A percentile compares a stretch with the other conserved stretches of the same genome.
Conservation (phyloP, 1,139 yeast genomes). For the Petasospora fabianii region DNA sequence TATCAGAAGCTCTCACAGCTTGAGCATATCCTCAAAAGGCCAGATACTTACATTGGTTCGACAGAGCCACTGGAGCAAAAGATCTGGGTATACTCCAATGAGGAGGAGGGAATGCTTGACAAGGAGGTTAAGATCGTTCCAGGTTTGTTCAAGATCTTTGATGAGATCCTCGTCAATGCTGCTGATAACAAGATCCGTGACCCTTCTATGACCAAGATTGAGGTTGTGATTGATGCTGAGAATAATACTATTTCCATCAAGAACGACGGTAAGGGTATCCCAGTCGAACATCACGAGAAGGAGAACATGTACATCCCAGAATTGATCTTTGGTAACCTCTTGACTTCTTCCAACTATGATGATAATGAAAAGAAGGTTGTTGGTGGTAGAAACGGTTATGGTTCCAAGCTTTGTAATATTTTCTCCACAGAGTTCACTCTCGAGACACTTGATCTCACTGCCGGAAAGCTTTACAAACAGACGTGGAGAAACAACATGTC, state of each 20-base stretch:
- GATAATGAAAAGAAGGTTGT: constrained; percentile 94
- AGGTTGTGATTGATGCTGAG: constrained; percentile 75
- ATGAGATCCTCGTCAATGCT: constrained; percentile 95
- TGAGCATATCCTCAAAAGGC: constrained; percentile 95
- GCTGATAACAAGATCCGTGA: constrained; percentile 98
- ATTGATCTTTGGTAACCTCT: constrained; percentile 89
- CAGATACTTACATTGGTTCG: constrained; percentile 97
- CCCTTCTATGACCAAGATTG: constrained; percentile 80
- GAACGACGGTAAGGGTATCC: constrained; percentile 96
- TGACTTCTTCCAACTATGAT: constrained; percentile 94
- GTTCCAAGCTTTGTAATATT: constrained; percentile 94
- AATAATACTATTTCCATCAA: constrained; percentile 71
- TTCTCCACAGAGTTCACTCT: constrained; percentile 83
- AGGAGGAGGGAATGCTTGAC: constrained; percentile 66
- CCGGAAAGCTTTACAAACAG: constrained; percentile 66
- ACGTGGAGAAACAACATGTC: constrained; percentile 89
- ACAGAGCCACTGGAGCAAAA: constrained; percentile 75
- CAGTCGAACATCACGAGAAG: constrained; percentile 87
- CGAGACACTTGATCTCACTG: constrained; percentile 81
- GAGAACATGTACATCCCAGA: constrained; percentile 95
- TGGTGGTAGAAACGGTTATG: constrained; percentile 98
- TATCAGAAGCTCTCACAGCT: constrained; percentile 92
- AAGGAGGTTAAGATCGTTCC: constrained; percentile 82
- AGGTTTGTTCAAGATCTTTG: constrained; percentile 93
- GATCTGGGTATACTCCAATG: constrained; percentile 83